A percentile compares a stretch with the other conserved stretches of the same genome.
phyloP scores from a whole-genome alignment of 768 basidiomycete genomes.

The Crepidotus variabilis region DNA sequence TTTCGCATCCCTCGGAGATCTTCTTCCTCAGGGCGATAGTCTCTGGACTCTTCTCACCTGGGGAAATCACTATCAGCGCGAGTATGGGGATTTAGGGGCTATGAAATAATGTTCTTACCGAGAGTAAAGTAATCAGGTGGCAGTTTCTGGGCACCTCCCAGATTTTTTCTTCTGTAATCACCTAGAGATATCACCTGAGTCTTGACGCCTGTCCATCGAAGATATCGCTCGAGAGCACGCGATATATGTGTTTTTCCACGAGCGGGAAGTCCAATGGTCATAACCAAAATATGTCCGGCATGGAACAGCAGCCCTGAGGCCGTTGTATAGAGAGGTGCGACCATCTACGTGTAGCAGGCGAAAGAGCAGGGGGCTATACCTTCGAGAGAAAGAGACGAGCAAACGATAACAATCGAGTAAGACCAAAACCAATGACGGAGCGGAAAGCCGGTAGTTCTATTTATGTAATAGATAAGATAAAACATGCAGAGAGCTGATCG shows the following conservation, averaged over 20 bases:
- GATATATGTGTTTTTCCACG: slow-evolving; percentile 97
- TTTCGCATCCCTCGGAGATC: slow-evolving; percentile 82
- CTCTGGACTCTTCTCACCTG: slow-evolving; percentile 73
- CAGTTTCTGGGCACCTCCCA: slow-evolving; percentile 84
- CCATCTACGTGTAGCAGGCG: slow-evolving; percentile 45
- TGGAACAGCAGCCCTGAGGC: slow-evolving; percentile 84
- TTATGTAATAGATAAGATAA: slow-evolving; percentile 3
- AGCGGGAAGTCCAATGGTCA: slow-evolving; percentile 91
- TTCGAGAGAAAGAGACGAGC: not conserved
- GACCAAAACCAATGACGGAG: not conserved
- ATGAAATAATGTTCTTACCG: slow-evolving; percentile 39
- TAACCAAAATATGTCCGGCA: slow-evolving; percentile 92
- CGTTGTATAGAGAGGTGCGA: slow-evolving; percentile 94
- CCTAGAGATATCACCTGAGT: slow-evolving; percentile 93
- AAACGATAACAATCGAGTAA: not conserved
- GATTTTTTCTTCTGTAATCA: slow-evolving; percentile 86
- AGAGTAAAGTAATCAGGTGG: slow-evolving; percentile 91
- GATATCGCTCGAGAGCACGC: slow-evolving; percentile 91
- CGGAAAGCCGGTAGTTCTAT: not conserved
- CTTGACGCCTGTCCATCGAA: slow-evolving; percentile 97
- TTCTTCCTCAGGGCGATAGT: slow-evolving; percentile 74
- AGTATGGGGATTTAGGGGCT: not conserved
- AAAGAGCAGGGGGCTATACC: not conserved
- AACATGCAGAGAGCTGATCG: not conserved
- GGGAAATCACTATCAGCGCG: not conserved